Evolutionary conservation across 176 grass and related monocot species (phyloP), one percentile per base, ranked within the genome.

Genomic region (Paspalum vaginatum): DNA sequence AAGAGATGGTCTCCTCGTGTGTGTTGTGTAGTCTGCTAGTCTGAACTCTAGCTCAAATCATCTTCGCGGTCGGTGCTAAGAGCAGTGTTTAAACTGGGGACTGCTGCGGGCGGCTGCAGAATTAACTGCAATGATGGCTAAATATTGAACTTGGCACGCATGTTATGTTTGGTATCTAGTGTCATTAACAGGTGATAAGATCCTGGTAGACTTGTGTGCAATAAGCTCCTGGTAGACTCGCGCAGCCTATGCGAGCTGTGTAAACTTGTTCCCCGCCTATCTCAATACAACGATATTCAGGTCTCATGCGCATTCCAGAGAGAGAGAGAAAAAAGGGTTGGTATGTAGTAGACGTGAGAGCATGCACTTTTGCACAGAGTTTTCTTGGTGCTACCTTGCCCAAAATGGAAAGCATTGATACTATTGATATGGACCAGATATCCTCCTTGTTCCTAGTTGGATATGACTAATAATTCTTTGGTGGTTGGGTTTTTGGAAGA

Each of bases 41-140:
- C 11, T 80, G 78, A 68, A 66, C 4, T 74, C 72, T 22, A 61
- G 24, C 24, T 65, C 15, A 42, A 41, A 1, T 42, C 51, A 72
- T 60, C 20, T 67, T 65, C 10, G 2, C 46, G 16, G 44, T 17
- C 53, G 11, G 24, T 57, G 22, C 16, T 54, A 32, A 39, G 40
- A 22, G 20, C 52, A 68, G 5, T 20, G 52, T 64, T 70, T 78
- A 39, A 13, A 43, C 8, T 80, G 8, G 55, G 7, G 39, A 53
- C 16, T 55, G 24, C 3, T 22, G 20, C 27, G 8, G 6, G 17
- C 4, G 65, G 57, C 52, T 50, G 18, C 18, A 42, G 1, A 72
- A 66, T 20, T 79, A 46, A 12, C 12, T 53, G 51, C 20, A 79
- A 25, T 24, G 24, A 37, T 74, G 42, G 21, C 39, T 58, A 26